Conservation (phyloP, 2,329 filamentous ascomycete genomes). For the Exophiala viscosa region DNA sequence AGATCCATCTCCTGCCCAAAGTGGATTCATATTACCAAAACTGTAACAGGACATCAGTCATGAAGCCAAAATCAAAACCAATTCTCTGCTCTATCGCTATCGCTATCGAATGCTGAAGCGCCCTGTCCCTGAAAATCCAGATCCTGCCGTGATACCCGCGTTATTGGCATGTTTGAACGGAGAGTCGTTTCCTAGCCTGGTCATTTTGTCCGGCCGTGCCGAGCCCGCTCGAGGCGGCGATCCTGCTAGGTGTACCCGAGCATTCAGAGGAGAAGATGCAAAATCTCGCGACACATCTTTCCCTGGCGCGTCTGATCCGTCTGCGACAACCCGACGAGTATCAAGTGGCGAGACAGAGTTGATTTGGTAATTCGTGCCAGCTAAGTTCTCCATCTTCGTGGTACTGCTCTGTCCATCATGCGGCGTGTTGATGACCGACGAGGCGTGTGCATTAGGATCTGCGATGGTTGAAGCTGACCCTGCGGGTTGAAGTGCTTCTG, state of each 20-base stretch:
- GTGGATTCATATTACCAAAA: too few relatives aligned
- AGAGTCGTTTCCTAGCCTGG: slow-evolving; percentile 8
- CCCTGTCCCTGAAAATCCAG: slow-evolving; percentile 22
- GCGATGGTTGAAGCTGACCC: slow-evolving; percentile 47
- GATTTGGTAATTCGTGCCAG: slow-evolving; percentile 17
- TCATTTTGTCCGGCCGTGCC: slow-evolving; percentile 6
- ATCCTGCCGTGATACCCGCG: slow-evolving; percentile 19
- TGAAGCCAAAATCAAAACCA: not conserved
- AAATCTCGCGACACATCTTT: slow-evolving; percentile 17
- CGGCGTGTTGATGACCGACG: slow-evolving; percentile 44
- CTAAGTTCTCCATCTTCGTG: slow-evolving; percentile 28
- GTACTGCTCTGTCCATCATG: slow-evolving; percentile 40
- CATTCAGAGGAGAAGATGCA: slow-evolving; percentile 20
- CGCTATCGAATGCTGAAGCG: slow-evolving; percentile 32
- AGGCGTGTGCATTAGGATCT: slow-evolving; percentile 41
- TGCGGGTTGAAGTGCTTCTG: slow-evolving; percentile 41
- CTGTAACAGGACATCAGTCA: not conserved
- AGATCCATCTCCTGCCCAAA: too few relatives aligned
- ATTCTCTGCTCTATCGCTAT: slow-evolving; percentile 36
- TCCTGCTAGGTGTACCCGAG: slow-evolving; percentile 12
- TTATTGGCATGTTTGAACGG: slow-evolving; percentile 14
- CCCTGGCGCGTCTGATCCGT: slow-evolving; percentile 1
- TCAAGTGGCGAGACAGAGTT: slow-evolving; percentile 24
- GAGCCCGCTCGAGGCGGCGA: slow-evolving; percentile 8
- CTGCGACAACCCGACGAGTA: slow-evolving; percentile 23